Evolutionary conservation across 2,329 filamentous ascomycete genomes (phyloP).

Genomic region (Cryphonectria japonica): DNA sequence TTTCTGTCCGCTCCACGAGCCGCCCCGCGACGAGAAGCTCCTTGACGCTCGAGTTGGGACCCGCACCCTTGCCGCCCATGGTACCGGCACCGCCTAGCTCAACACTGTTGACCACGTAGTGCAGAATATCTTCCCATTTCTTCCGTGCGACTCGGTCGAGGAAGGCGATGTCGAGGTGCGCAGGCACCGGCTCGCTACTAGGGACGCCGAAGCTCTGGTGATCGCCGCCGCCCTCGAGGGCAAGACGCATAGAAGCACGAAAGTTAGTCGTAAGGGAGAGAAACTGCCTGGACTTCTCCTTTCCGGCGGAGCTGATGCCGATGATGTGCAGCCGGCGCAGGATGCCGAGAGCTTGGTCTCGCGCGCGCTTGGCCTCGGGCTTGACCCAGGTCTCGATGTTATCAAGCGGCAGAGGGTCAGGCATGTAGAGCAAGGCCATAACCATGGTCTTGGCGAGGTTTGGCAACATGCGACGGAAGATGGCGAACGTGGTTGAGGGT

Average conservation of each 20-base stretch:
- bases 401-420: slow-evolving; percentile 74
- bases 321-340: slow-evolving; percentile 88
- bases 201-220: slow-evolving; percentile 92
- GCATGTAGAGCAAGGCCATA: slow-evolving; percentile 93
- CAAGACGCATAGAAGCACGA: slow-evolving; percentile 78
- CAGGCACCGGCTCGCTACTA: slow-evolving; percentile 64
- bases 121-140: slow-evolving; percentile 95
- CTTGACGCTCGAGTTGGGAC: slow-evolving; percentile 79
- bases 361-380: slow-evolving; percentile 66
- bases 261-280: slow-evolving; percentile 83
- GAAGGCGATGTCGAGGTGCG: slow-evolving; percentile 69
- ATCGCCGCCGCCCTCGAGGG: slow-evolving; percentile 82
- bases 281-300: slow-evolving; percentile 64
- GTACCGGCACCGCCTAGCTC: slow-evolving; percentile 42
- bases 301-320: slow-evolving; percentile 62
- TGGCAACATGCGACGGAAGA: slow-evolving; percentile 96
- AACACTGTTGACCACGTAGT: slow-evolving; percentile 87
- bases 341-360: slow-evolving; percentile 81
- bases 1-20: slow-evolving; percentile 66
- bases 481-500: slow-evolving; percentile 91
- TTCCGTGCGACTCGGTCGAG: slow-evolving; percentile 84
- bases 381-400: slow-evolving; percentile 88
- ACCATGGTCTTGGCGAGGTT: slow-evolving; percentile 94
- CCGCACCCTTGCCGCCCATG: slow-evolving; percentile 45
- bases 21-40: slow-evolving; percentile 79